Evolutionary conservation across 257 asterid genomes (phyloP).

Genomic region (Eucommia ulmoides): DNA sequence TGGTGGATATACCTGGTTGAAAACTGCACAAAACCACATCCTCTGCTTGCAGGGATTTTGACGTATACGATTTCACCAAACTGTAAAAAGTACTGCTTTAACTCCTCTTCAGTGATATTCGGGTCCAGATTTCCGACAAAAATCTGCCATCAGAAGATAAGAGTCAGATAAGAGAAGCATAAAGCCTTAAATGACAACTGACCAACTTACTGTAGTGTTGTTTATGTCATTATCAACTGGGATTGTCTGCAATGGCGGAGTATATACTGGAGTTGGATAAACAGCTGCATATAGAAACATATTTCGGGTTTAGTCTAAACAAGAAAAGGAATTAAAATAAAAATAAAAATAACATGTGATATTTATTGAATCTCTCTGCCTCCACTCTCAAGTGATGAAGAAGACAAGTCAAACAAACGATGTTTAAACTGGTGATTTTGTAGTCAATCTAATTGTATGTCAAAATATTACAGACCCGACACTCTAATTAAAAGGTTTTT

Average conservation of each 20-base stretch:
- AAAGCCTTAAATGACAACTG: conserved; percentile 6
- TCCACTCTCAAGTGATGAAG: no score
- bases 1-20: conserved; percentile 65
- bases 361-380: no score
- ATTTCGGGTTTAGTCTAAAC: no score
- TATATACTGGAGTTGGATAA: conserved; percentile 52
- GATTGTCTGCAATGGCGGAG: conserved; percentile 57
- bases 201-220: conserved; percentile 72
- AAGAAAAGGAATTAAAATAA: no score
- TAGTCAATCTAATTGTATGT: no score
- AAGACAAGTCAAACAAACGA: no score
- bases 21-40: conserved; percentile 92
- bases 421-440: no score
- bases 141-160: conserved; percentile 38
- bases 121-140: conserved; percentile 83
- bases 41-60: conserved; percentile 77
- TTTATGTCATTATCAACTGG: conserved; percentile 67
- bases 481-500: no score
- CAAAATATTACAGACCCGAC: no score
- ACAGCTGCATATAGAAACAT: conserved; percentile 34
- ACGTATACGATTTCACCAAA: conserved; percentile 79
- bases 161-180: conserved; percentile 8
- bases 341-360: no score
- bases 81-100: conserved; percentile 66
- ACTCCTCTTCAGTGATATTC: conserved; percentile 71